phyloP scores from a whole-genome alignment of 768 basidiomycete species.

The Cubamyces lactineus region DNA sequence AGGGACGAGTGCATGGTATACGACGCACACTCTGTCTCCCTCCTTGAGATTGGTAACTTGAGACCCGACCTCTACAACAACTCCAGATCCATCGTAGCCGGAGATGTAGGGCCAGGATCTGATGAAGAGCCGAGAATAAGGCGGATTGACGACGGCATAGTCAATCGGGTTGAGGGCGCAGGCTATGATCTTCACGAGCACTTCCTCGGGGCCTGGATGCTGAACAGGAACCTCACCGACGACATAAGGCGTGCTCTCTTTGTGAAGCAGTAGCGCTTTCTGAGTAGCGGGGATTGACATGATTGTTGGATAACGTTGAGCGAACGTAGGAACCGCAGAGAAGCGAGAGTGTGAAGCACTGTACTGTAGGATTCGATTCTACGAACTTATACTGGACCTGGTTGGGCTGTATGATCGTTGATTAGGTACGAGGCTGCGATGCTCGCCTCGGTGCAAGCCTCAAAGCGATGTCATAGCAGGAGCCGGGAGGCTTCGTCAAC shows the following conservation, averaged over 20 bases:
- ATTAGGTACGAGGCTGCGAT: no score
- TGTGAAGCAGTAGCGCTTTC: constrained; percentile 19
- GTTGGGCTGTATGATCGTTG: no score
- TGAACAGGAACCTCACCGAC: constrained; percentile 5
- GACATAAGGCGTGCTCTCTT: constrained; percentile 9
- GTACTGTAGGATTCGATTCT: no score
- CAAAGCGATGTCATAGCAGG: no score
- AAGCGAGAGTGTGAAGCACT: no score
- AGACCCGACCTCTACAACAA: constrained; percentile 36
- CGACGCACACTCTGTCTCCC: constrained; percentile 39
- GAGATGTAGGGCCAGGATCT: constrained; percentile 27
- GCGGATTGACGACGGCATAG: constrained; percentile 31
- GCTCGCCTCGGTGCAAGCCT: no score
- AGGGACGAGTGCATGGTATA: neutral
- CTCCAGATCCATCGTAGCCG: constrained; percentile 25
- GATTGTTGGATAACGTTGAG: neutral
- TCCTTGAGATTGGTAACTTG: constrained; percentile 36
- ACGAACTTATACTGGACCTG: no score
- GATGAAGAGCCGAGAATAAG: constrained; percentile 19
- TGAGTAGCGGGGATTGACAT: constrained; percentile 13
- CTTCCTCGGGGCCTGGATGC: constrained; percentile 30
- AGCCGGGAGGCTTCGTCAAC: no score
- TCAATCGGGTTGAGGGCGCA: constrained; percentile 39
- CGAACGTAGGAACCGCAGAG: no score
- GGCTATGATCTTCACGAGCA: constrained; percentile 35